Conservation (phyloP, 345 rosid species). For the Eutrema japonicum region DNA sequence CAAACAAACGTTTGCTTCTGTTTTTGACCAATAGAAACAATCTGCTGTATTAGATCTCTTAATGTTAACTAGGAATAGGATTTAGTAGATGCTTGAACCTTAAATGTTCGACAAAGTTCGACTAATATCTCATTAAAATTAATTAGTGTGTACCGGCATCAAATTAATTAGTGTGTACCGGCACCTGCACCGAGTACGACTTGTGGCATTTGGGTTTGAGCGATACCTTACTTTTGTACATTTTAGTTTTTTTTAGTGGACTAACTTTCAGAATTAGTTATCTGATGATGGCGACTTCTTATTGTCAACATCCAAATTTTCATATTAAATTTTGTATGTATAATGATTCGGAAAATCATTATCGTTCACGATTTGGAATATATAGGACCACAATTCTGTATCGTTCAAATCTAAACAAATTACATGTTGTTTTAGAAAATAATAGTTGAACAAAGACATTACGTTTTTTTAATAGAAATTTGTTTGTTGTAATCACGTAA, state of each 20-base stretch:
- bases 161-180: not conserved
- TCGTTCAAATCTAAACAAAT: conserved; percentile 4
- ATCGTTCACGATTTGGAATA: conserved; percentile 24
- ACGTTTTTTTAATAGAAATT: not conserved
- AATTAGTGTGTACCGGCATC: not conserved
- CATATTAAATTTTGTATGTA: conserved; percentile 20
- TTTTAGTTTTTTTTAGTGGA: conserved; percentile 32
- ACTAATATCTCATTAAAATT: not conserved
- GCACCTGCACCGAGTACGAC: conserved; percentile 31
- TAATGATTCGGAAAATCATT: conserved; percentile 32
- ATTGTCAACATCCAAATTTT: conserved; percentile 9
- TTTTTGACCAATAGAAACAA: not conserved
- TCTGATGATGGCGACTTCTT: conserved; percentile 20
- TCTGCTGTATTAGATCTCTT: no score
- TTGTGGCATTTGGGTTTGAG: conserved; percentile 11
- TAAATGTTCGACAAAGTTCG: not conserved
- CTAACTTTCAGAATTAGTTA: conserved; percentile 29
- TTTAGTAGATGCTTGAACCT: not conserved
- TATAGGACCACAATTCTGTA: conserved; percentile 32
- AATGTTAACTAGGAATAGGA: not conserved
- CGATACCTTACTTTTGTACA: not conserved
- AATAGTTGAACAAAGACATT: not conserved
- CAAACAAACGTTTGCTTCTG: not conserved
- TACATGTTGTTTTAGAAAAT: conserved; percentile 8
- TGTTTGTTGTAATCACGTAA: no score